Base-by-base conservation (phyloP, 1,139 yeast genomes). In the Arxiozyma bovina region DNA sequence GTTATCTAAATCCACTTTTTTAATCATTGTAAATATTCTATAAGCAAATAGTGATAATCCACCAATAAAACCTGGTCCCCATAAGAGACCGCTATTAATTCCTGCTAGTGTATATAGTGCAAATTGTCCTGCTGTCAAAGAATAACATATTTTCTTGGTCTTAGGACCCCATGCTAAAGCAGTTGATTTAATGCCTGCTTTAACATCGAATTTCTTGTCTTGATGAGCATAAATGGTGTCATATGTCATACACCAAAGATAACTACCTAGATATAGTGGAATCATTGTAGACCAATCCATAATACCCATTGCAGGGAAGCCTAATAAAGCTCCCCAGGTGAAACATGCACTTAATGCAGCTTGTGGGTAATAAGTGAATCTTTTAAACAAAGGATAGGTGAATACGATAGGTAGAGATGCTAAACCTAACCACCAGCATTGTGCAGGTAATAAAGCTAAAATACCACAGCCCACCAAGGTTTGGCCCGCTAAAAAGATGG, bases 171-270 rank as follows among this genome's bases (percentile, higher is more conserved):
- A 93, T 5, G 85, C 89, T 63, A 93, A 77, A 4, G 99, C 99
- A 0, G 98, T 89, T 1, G 96, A 88, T 70, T 91, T 90, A 61
- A 94, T 86, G 8, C 98, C 98, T 0, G 96, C 98, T 54, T 78
- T 74, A 53, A 86, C 73, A 70, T 94, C 99, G 65, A 85, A 94
- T 56, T 71, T 73, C 73, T 94, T 94, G 70, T 94, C 99, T 73
- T 94, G 99, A 69, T 94, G 99, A 1, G 99, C 99, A 69, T 94
- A 94, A 46, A 94, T 82, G 2, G 98, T 88, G 70, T 94, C 99
- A 70, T 94, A 94, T 52, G 86, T 83, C 88, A 94, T 86, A 61
- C 96, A 85, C 99, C 99, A 94, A 55, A 85, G 76, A 67, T 85
- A 87, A 50, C 90, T 84, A 20, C 96, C 82, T 2, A 82, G 70